Base-by-base conservation (phyloP, 257 asterid species). In the Nyctanthes arbortristis region DNA sequence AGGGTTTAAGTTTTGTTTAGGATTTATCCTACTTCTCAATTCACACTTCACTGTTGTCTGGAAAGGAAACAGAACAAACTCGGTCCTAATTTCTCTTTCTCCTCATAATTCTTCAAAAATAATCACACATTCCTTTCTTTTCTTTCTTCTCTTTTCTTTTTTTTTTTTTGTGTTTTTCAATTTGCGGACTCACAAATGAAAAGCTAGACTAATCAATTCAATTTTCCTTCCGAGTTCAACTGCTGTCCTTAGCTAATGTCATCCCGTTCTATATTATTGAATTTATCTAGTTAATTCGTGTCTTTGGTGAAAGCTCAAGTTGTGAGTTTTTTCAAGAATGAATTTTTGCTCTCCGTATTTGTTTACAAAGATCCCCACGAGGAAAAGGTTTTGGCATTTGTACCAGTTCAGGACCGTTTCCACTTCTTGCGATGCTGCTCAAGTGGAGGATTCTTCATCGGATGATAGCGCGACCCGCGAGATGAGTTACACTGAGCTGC, bases 371-470 rank as follows among this genome's bases (percentile, higher is more conserved):
- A 61, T 58, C 30, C 18, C 57, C 43, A 32, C 2, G 18, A 14
- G 80, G 35, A 70, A 55, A 69, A 63, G 67, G 20, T 32, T 59
- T 59, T 58, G 34, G 22, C 31, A 32, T 43, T 39, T 20, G 16
- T 70, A 73, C 57, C 82, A 61, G 49, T 67, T 76, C 10, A 39
- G 54, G 66, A 59, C 74, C 18, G 3, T 79, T 66, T 76, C 80
- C 36, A 69, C 78, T 76, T 82, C 68, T 54, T 75, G 70, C 65
- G 66, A 47, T 66, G 81, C 79, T 43, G 84, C 79, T 68, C 83
- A 72, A 63, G 73, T 54, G 34, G 35, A 65, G 31, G 84, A 69
- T 13, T 78, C 24, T 58, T 73, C 77, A 1, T 78, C 86, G 1
- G 87, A 82, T 18, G 88, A 77, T 16, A 47, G 30, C 25, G 70